phyloP scores from a whole-genome alignment of 495 filamentous ascomycete genomes.

The Diplogelasinospora grovesii region DNA sequence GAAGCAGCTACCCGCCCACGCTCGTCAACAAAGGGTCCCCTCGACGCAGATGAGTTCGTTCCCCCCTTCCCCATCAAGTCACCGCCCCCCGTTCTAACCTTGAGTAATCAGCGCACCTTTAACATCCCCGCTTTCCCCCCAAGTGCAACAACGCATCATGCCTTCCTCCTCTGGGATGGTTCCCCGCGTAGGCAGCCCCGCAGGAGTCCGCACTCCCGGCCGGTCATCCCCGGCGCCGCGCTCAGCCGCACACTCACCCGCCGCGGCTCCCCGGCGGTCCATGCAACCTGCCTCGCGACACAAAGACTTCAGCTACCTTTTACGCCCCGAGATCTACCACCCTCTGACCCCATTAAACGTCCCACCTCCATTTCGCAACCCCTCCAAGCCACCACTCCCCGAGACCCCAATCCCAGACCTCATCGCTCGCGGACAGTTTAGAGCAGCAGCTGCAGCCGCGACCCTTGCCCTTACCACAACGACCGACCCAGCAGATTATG shows the following conservation, averaged over 20 bases:
- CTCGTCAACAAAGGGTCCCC: slow-evolving; percentile 50
- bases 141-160: slow-evolving; percentile 6
- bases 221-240: slow-evolving; percentile 19
- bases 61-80: not conserved
- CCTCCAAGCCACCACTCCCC: slow-evolving; percentile 36
- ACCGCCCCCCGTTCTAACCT: slow-evolving; percentile 7
- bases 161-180: no score
- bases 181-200: slow-evolving; percentile 2
- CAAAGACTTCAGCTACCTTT: slow-evolving; percentile 74
- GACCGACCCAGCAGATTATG: slow-evolving; percentile 49
- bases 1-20: slow-evolving; percentile 38
- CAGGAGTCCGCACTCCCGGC: slow-evolving; percentile 8
- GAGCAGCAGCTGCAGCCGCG: slow-evolving; percentile 66
- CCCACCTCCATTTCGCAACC: slow-evolving; percentile 54
- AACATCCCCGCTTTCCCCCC: slow-evolving; percentile 19
- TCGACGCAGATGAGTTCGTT: slow-evolving; percentile 46
- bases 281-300: slow-evolving; percentile 25
- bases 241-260: slow-evolving; percentile 18
- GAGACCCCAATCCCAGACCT: slow-evolving; percentile 48
- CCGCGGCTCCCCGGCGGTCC: slow-evolving; percentile 7
- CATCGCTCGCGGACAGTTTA: slow-evolving; percentile 54
- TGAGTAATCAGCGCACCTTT: slow-evolving; percentile 17
- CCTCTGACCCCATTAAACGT: slow-evolving; percentile 60
- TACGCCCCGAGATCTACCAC: slow-evolving; percentile 75
- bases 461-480: slow-evolving; percentile 53